Evolutionary conservation across 2,329 filamentous ascomycete species (phyloP).

Genomic region (Sporothrix curviconia): DNA sequence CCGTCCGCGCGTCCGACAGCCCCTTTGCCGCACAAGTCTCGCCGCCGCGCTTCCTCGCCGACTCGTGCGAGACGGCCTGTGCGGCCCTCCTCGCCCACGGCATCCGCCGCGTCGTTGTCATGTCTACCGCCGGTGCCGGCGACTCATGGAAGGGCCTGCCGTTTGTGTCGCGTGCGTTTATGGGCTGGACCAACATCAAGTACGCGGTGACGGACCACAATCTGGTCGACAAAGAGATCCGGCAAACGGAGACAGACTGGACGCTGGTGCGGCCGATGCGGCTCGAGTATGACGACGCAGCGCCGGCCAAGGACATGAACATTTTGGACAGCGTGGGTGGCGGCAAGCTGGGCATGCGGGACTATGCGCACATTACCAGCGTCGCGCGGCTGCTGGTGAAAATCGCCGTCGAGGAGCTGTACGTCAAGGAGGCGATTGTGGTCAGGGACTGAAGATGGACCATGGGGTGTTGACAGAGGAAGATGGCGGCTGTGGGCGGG

Average conservation of each 20-base stretch:
- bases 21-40: conserved; percentile 34
- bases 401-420: conserved; percentile 25
- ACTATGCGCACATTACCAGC: conserved; percentile 25
- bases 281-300: conserved; percentile 27
- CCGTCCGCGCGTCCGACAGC: conserved; percentile 33
- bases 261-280: conserved; percentile 31
- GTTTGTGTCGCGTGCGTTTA: conserved; percentile 30
- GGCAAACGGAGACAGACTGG: conserved; percentile 30
- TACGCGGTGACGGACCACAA: conserved; percentile 33
- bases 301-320: conserved; percentile 23
- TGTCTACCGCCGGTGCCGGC: conserved; percentile 35
- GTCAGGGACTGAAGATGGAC: background rate
- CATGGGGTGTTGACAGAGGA: no score
- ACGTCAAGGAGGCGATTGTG: background rate
- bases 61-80: conserved; percentile 31
- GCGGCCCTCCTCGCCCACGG: conserved; percentile 28
- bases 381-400: conserved; percentile 31
- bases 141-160: conserved; percentile 32
- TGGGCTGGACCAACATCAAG: conserved; percentile 35
- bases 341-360: conserved; percentile 26
- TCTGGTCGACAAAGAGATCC: conserved; percentile 32
- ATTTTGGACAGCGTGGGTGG: conserved; percentile 26
- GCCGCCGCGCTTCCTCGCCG: conserved; percentile 33
- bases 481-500: no score
- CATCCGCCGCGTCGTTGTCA: conserved; percentile 30